A percentile compares a stretch with the other conserved stretches of the same genome.
Evolutionary conservation across 192 early-diverging fungal species (phyloP).

Genomic region (Geranomyces variabilis): DNA sequence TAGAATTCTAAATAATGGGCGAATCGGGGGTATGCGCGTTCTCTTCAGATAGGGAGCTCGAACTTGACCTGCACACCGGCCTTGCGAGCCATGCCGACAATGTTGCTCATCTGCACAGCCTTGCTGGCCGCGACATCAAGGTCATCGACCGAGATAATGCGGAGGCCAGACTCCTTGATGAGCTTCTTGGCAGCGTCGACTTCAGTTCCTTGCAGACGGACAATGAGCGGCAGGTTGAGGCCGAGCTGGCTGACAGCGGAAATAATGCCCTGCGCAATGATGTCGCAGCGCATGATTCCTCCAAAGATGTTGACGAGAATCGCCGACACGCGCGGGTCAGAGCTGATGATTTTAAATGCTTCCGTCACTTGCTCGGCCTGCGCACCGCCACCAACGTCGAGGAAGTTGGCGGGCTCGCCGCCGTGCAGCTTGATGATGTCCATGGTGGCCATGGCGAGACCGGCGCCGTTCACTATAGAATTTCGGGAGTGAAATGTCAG

Average conservation of each 20-base stretch:
- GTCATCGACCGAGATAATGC: slow-evolving; percentile 92
- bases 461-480: slow-evolving; percentile 86
- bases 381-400: slow-evolving; percentile 98
- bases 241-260: slow-evolving; percentile 89
- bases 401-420: slow-evolving; percentile 98
- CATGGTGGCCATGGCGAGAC: slow-evolving; percentile 99
- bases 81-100: slow-evolving; percentile 76
- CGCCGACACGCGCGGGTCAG: slow-evolving; percentile 93
- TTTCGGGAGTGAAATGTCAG: neutral
- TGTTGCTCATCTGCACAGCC: slow-evolving; percentile 81
- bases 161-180: slow-evolving; percentile 87
- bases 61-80: slow-evolving; percentile 77
- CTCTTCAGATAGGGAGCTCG: slow-evolving; percentile 43
- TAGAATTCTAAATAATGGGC: no score
- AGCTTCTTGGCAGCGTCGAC: slow-evolving; percentile 91
- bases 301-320: slow-evolving; percentile 99
- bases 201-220: slow-evolving; percentile 90
- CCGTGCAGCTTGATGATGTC: slow-evolving; percentile 99
- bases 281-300: slow-evolving; percentile 99
- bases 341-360: slow-evolving; percentile 99
- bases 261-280: slow-evolving; percentile 98
- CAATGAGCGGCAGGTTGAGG: slow-evolving; percentile 92
- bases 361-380: slow-evolving; percentile 94
- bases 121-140: slow-evolving; percentile 93
- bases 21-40: no score